Base-by-base conservation (phyloP, 1,284 basidiomycete species). In the Limonomyces culmigenus region DNA sequence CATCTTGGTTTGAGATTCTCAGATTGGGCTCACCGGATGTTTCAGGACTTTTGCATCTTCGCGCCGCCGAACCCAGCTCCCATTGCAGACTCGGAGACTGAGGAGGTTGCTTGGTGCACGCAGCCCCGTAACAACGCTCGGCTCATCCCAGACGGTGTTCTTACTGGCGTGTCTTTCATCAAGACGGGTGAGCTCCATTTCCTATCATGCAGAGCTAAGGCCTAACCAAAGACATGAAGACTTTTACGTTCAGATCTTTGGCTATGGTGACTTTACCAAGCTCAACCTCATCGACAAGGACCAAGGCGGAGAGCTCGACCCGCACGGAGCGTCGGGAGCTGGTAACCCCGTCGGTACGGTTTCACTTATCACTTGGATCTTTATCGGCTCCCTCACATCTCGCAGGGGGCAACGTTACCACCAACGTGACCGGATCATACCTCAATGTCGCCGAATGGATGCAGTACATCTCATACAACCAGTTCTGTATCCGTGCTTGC, bases 401-500 rank as follows among this genome's bases (percentile, higher is more conserved):
- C n/a, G n/a, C n/a, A n/a, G n/a, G n/a, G 32, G 72, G 71, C 5
- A 57, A 81, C 19, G 74, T 83, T 16, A 83, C 83, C 52, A 77
- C 78, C 21, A 69, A 50, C 44, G 75, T 74, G 13, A 79, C 80
- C 54, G 71, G 76, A 20, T 49, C 59, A 33, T 45, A 69, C n/a
- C 44, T 64, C 42, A 62, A 78, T 47, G 54, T 74, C 31, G 62
- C 70, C 43, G 69, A 78, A 45, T 81, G 77, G 76, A 78, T 73
- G 38, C 73, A 74, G 50, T 76, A 74, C 47, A 58, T 79, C 36
- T 64, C 69, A 3, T 59, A 56, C 43, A 53, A 58, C 30, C 51
- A 68, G 43, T 86, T 84, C 56, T 85, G 80, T 54, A 67, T 87
- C 59, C 66, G 80, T 40, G 79, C 68, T 4, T 86, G 81, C 52